These are phyloP conservation scores for Arabidopsis hybrid DNA, from an alignment of 441 rosid species.

Conservation along the genomic window DNA sequence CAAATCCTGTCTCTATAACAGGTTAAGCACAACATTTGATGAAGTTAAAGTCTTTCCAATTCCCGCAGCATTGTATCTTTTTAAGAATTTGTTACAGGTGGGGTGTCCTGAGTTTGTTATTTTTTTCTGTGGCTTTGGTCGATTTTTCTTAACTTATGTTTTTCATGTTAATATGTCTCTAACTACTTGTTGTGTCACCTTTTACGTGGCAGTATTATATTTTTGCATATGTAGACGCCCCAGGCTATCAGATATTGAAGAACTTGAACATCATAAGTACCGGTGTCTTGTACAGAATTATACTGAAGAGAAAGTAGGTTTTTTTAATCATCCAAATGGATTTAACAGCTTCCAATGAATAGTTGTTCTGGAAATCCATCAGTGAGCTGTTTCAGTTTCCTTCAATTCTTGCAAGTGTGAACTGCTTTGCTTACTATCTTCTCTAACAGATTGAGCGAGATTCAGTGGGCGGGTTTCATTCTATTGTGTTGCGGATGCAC, in stretches of 20 bases:
- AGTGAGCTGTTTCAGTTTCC: not conserved
- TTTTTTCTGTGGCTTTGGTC: constrained; percentile 29
- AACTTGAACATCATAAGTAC: constrained; percentile 95
- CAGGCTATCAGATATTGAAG: constrained; percentile 97
- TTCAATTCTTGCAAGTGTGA: not conserved
- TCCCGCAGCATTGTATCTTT: constrained; percentile 91
- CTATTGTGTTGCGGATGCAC: constrained; percentile 96
- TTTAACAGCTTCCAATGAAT: not conserved
- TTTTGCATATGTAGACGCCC: constrained; percentile 95
- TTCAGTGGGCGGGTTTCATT: constrained; percentile 96
- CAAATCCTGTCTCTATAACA: constrained; percentile 43
- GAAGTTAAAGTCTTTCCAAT: constrained; percentile 94
- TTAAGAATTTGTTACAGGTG: constrained; percentile 98
- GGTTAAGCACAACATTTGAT: constrained; percentile 84
- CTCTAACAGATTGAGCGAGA: constrained; percentile 79
- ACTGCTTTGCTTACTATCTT: constrained; percentile 11
- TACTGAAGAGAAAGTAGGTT: constrained; percentile 88
- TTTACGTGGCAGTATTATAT: constrained; percentile 81
- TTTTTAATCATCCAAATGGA: constrained; percentile 23
- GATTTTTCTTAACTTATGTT: constrained; percentile 8
- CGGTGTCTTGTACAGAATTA: constrained; percentile 85
- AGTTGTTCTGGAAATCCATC: not conserved
- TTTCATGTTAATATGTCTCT: constrained; percentile 17
- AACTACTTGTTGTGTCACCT: constrained; percentile 30
- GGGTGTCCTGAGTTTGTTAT: constrained; percentile 25